Evolutionary conservation across 768 basidiomycete genomes (phyloP).

Genomic region (Wakefieldia striispora): DNA sequence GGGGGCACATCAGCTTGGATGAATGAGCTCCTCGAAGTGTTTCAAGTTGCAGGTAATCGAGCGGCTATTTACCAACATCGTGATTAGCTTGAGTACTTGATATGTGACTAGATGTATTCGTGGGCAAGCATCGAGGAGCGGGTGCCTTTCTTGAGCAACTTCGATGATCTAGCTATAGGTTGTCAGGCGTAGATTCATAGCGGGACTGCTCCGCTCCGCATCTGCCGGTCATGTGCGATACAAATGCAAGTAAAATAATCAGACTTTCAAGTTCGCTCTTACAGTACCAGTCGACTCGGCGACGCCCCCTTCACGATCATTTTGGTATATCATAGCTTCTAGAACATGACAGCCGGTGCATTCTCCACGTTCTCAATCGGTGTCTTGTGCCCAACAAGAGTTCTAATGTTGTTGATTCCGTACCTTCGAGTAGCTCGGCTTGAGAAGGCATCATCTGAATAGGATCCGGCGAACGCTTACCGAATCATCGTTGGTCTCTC

Average conservation of each 20-base stretch:
- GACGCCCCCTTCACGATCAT: neutral
- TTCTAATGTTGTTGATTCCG: slow-evolving; percentile 95
- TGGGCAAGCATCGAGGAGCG: too few species aligned
- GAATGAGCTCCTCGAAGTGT: neutral
- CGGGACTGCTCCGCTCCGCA: too few species aligned
- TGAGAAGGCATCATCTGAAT: slow-evolving; percentile 1
- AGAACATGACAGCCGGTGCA: slow-evolving; percentile 89
- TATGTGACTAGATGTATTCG: too few species aligned
- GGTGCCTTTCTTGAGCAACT: too few species aligned
- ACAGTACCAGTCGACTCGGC: too few species aligned
- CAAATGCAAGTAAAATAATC: neutral
- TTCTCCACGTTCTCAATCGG: slow-evolving; percentile 86
- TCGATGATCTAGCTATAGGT: too few species aligned
- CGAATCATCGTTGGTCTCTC: slow-evolving; percentile 99
- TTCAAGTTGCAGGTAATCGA: too few species aligned
- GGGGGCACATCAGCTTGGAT: neutral
- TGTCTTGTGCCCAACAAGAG: slow-evolving; percentile 96
- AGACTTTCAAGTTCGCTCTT: too few species aligned
- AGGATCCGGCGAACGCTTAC: slow-evolving; percentile 40
- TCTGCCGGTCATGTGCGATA: too few species aligned
- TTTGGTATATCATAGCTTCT: slow-evolving; percentile 27
- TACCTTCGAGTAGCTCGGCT: slow-evolving; percentile 51
- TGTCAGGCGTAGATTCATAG: too few species aligned
- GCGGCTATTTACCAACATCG: too few species aligned
- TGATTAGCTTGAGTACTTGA: too few species aligned